phyloP scores from a whole-genome alignment of 768 basidiomycete species.

The Boletus barrowsii region DNA sequence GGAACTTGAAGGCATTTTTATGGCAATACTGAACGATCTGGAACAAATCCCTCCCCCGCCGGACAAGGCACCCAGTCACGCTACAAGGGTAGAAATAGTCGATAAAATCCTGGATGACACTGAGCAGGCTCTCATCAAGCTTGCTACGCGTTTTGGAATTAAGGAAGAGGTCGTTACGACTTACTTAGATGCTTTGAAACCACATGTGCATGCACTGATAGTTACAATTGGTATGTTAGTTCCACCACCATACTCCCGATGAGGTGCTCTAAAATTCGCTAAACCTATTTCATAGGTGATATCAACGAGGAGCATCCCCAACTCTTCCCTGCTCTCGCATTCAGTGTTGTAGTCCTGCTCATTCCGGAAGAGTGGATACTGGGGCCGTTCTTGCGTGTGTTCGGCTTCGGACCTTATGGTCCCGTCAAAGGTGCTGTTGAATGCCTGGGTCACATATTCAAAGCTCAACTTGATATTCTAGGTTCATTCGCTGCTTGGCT shows the following conservation, averaged over 20 bases:
- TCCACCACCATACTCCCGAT: neutral
- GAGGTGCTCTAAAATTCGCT: neutral
- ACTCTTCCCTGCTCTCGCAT: slow-evolving; percentile 2
- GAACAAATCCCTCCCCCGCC: neutral
- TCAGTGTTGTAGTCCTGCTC: slow-evolving; percentile 1
- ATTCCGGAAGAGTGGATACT: slow-evolving; percentile 10
- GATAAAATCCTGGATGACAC: slow-evolving; percentile 8
- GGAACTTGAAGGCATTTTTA: slow-evolving; percentile 15
- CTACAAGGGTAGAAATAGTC: slow-evolving; percentile 1
- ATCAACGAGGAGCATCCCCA: slow-evolving; percentile 13
- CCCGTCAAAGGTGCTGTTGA: neutral
- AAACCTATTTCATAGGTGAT: neutral
- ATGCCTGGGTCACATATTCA: neutral
- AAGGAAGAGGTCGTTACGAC: neutral
- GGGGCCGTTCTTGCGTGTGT: slow-evolving; percentile 4
- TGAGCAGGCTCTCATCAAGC: neutral
- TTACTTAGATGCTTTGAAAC: slow-evolving; percentile 7
- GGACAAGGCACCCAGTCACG: slow-evolving; percentile 1
- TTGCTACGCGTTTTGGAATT: slow-evolving; percentile 3
- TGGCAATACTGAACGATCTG: neutral
- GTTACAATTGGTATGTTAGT: slow-evolving; percentile 9
- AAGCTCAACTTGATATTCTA: neutral
- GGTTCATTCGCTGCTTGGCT: slow-evolving; percentile 14
- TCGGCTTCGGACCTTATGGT: slow-evolving; percentile 17
- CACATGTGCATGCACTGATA: slow-evolving; percentile 1